These are phyloP conservation scores for Limnomonas spitsbergensis DNA, from an alignment of 139 green algal species.

Conservation along the genomic window DNA sequence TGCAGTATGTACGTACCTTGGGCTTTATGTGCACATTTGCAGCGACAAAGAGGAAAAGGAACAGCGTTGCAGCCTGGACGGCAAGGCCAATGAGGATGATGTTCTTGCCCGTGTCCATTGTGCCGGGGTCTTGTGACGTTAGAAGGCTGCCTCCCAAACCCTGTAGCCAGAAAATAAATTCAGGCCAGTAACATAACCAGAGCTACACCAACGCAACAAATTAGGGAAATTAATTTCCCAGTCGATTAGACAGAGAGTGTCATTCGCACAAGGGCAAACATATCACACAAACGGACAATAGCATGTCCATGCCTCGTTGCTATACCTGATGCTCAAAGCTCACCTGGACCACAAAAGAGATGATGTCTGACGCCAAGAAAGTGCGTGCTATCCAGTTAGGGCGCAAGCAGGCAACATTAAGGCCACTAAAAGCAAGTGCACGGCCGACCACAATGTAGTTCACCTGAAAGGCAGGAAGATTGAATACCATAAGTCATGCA, in stretches of 20 bases:
- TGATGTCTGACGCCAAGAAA: not conserved
- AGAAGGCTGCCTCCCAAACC: not conserved
- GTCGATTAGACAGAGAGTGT: no score
- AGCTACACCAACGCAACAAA: not conserved
- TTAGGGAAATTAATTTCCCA: no score
- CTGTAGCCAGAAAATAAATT: not conserved
- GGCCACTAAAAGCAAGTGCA: not conserved
- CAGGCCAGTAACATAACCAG: not conserved
- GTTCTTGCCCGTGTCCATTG: not conserved
- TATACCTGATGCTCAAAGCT: not conserved
- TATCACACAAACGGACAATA: not conserved
- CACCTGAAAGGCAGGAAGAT: no score
- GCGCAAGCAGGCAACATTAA: not conserved
- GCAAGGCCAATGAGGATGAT: not conserved
- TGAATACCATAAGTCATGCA: no score
- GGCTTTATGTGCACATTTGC: not conserved
- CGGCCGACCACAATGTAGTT: not conserved
- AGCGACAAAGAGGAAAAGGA: not conserved
- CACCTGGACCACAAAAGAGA: not conserved
- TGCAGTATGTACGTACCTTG: no score
- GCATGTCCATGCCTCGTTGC: no score
- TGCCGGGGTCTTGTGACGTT: not conserved
- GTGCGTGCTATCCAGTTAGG: not conserved
- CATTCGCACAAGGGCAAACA: not conserved
- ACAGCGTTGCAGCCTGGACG: not conserved